phyloP scores from a whole-genome alignment of 148 eudicot genomes.

The Salicornia ramosissima region DNA sequence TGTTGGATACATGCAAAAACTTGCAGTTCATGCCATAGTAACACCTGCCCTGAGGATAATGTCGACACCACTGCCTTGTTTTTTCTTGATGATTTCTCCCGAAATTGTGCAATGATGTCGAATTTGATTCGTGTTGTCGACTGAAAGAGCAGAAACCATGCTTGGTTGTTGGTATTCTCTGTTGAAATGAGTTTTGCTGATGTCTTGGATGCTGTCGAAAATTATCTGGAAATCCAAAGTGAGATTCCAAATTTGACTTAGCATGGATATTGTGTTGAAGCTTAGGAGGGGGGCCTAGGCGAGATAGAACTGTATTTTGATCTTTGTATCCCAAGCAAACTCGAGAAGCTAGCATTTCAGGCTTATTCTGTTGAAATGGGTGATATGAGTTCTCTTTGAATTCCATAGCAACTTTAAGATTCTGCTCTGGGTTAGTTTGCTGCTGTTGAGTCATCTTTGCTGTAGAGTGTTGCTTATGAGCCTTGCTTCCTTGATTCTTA shows the following conservation, averaged over 20 bases:
- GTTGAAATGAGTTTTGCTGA: not conserved
- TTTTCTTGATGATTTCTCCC: constrained; percentile 17
- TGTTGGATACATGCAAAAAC: constrained; percentile 24
- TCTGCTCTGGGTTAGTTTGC: constrained; percentile 5
- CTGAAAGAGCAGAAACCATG: not conserved
- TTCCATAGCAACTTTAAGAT: constrained; percentile 5
- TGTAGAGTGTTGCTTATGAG: constrained; percentile 9
- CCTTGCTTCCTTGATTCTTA: not conserved
- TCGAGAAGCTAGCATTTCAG: constrained; percentile 1
- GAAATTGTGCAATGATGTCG: not conserved
- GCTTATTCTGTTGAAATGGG: not conserved
- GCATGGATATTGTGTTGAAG: not conserved
- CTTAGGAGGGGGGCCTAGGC: not conserved
- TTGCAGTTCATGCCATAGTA: constrained; percentile 26
- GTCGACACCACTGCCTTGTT: constrained; percentile 16
- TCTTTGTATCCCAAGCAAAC: not conserved
- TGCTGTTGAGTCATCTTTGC: constrained; percentile 9
- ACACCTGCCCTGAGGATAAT: constrained; percentile 29
- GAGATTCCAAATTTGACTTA: not conserved
- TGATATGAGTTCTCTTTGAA: constrained; percentile 7
- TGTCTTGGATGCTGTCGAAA: not conserved
- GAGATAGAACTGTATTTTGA: constrained; percentile 2
- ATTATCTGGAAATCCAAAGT: not conserved
- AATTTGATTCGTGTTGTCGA: not conserved
- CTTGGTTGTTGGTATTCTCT: not conserved